Evolutionary conservation across 331 rosid species (phyloP), one percentile per base, ranked within the genome.

Genomic region (Pyrus hybrid): DNA sequence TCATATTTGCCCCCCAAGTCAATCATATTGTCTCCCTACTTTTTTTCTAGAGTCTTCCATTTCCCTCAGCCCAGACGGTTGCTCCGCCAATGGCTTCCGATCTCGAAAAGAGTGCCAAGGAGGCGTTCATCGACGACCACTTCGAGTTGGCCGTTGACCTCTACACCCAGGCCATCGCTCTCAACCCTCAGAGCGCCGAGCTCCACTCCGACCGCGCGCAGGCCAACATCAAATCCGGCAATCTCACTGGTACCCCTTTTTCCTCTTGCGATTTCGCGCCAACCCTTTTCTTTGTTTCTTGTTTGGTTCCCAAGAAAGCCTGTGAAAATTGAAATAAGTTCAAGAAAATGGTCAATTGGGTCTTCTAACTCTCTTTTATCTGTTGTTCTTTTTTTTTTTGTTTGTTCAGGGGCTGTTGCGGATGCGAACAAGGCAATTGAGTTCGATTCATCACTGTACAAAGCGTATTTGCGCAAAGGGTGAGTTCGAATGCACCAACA

Each of bases 401-500:
- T 37, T 37, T 37, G 32, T 67, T 33, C 85, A 93, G 98, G 87
- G 86, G 97, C 96, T 76, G 85, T 91, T 83, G 78, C 88, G 13
- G 98, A 93, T 83, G 88, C 97, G 30, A 89, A 63, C 86, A 93
- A 71, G 79, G 98, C 98, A 7, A 91, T 93, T 77, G 91, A 83
- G 73, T 74, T 93, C 84, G 84, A 87, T 68, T 78, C 85, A 56
- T 82, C 86, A 10, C 70, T 87, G 26, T 17, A 85, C 20, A 93
- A 84, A 84, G 89, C 98, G 56, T 91, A 86, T 82, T 76, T 91
- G 78, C 91, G 93, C 14, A 93, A 91, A 83, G 98, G 93, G 97
- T 91, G 81, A 80, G 84, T 75, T 16, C 77, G 37, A 41, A 16
- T 61, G 13, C 30, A 4, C 45, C 58, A 6, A 18, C 47, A 4